Percentiles rank a stretch among this genome's conserved stretches.
These are phyloP conservation scores for Globisporangium parvum DNA, from an alignment of 352 stramenopile genomes.

Conservation along the genomic window DNA sequence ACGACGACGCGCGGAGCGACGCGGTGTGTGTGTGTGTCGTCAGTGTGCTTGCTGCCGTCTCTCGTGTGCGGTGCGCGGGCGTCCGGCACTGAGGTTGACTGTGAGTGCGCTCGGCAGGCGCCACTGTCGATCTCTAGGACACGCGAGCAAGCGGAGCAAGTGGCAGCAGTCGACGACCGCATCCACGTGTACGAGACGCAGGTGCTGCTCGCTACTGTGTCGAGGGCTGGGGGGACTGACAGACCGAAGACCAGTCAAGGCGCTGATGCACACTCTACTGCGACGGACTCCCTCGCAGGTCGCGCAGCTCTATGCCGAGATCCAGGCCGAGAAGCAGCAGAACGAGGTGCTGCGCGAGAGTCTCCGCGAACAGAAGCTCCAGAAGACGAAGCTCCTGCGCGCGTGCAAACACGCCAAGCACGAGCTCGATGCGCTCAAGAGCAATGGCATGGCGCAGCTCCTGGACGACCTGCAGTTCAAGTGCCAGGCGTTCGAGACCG, in stretches of 20 bases:
- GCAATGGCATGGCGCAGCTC: conserved; percentile 58
- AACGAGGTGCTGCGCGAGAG: conserved; percentile 64
- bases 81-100: not conserved
- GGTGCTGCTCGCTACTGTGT: conserved; percentile 14
- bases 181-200: conserved; percentile 73
- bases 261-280: not conserved
- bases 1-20: conserved; percentile 8
- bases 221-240: not conserved
- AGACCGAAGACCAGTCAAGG: not conserved
- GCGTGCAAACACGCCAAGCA: conserved; percentile 58
- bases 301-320: conserved; percentile 57
- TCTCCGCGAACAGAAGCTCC: conserved; percentile 57
- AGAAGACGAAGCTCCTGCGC: conserved; percentile 70
- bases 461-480: conserved; percentile 59
- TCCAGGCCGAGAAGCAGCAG: conserved; percentile 61
- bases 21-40: not conserved
- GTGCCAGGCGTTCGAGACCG: conserved; percentile 41
- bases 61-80: not conserved
- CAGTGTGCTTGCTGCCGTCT: not conserved
- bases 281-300: conserved; percentile 23
- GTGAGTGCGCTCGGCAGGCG: conserved; percentile 8
- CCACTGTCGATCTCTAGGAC: conserved; percentile 33
- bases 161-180: conserved; percentile 29
- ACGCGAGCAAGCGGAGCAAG: conserved; percentile 23
- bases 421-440: conserved; percentile 54